A percentile compares a stretch with the other conserved stretches of the same genome.
Conservation (phyloP, 2,329 filamentous ascomycete species). For the Phyllosticta capitalensis region DNA sequence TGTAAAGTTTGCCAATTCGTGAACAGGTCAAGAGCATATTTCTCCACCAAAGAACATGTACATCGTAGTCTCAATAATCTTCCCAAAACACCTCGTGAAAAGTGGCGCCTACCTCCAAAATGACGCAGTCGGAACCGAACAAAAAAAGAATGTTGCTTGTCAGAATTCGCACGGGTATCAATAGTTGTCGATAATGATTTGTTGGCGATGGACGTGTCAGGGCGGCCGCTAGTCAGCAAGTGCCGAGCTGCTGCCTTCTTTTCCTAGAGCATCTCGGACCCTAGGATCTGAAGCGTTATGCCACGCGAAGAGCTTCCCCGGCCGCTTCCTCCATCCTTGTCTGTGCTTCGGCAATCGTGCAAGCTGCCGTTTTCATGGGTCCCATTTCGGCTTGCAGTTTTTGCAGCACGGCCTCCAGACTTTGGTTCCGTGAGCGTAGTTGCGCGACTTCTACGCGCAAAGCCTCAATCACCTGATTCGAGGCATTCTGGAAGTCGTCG, state of each 20-base stretch:
- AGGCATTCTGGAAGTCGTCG: background rate
- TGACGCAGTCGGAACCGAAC: background rate
- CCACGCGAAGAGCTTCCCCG: slow-evolving; percentile 9
- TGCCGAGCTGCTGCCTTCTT: background rate
- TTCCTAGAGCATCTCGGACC: background rate
- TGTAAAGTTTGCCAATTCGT: background rate
- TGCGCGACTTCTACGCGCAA: slow-evolving; percentile 23
- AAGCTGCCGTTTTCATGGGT: slow-evolving; percentile 20
- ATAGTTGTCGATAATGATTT: background rate
- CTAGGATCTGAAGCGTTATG: background rate
- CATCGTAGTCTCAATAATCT: background rate
- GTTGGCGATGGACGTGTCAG: background rate
- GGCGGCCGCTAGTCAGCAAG: background rate
- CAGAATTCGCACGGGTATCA: background rate
- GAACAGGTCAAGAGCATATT: background rate
- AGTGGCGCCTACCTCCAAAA: background rate
- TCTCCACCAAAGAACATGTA: background rate
- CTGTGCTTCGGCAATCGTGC: slow-evolving; percentile 20
- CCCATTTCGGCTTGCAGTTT: slow-evolving; percentile 21
- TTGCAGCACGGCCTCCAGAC: slow-evolving; percentile 20
- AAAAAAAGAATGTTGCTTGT: background rate
- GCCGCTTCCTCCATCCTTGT: slow-evolving; percentile 19
- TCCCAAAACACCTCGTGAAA: background rate
- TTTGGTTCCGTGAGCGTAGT: slow-evolving; percentile 21
- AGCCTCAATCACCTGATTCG: slow-evolving; percentile 21